Conservation (phyloP, 2,329 filamentous ascomycete species). For the Pezicula rhizophila region DNA sequence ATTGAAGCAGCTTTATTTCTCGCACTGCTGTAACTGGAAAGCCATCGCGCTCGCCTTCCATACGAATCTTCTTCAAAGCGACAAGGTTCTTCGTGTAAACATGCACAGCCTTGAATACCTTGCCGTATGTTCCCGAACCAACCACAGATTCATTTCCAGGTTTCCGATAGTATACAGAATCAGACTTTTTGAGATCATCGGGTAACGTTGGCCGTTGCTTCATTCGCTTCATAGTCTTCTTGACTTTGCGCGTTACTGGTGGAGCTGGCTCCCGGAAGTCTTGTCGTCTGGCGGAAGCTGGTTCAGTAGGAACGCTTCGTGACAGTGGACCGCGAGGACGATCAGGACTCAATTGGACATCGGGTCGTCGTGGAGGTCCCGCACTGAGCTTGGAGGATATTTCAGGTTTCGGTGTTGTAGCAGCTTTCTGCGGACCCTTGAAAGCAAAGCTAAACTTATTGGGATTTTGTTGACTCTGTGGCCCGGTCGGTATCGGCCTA, state of each 20-base stretch:
- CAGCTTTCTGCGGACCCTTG: conserved; percentile 62
- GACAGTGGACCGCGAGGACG: conserved; percentile 35
- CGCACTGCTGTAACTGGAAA: conserved; percentile 87
- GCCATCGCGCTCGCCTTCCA: conserved; percentile 88
- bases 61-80: conserved; percentile 83
- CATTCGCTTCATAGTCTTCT: conserved; percentile 61
- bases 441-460: conserved; percentile 92
- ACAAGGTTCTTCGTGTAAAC: conserved; percentile 83
- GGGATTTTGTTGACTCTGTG: conserved; percentile 30
- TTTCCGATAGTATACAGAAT: conserved; percentile 91
- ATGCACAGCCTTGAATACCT: conserved; percentile 89
- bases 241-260: conserved; percentile 48
- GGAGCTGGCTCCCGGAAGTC: conserved; percentile 28
- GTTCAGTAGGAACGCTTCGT: conserved; percentile 45
- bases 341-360: conserved; percentile 25
- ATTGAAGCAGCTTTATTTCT: conserved; percentile 89
- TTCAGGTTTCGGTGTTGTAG: conserved; percentile 51
- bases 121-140: conserved; percentile 91
- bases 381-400: conserved; percentile 66
- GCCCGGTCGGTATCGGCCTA: conserved; percentile 39
- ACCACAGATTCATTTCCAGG: conserved; percentile 97
- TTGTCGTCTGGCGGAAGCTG: conserved; percentile 39
- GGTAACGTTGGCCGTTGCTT: conserved; percentile 68
- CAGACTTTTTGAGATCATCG: conserved; percentile 67
- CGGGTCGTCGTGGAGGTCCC: conserved; percentile 19